Evolutionary conservation across 2,329 filamentous ascomycete genomes (phyloP), one percentile per base, ranked within the genome.

Genomic region (Apiospora hydei): DNA sequence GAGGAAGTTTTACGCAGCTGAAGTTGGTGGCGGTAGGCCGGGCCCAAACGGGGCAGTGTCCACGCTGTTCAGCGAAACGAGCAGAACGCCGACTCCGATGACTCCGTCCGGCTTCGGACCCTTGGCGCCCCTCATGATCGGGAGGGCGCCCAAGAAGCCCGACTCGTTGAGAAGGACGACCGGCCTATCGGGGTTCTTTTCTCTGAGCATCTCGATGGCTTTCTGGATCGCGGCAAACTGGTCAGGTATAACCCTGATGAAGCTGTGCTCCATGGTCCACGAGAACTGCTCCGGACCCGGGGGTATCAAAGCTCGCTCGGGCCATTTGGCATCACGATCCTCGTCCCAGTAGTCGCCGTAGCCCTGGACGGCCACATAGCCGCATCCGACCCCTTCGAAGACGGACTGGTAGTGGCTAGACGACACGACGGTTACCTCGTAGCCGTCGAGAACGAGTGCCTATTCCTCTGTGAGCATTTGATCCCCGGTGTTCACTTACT

Each of bases 241-340:
- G 30, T 71, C 70, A 18, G 70, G 66, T 26, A 71, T 71, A 47
- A 69, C 70, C 41, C 70, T 64, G 14, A 71, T 30, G 24, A 71
- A 71, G 24, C 67, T 71, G 24, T 71, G 70, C 49, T 71, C 70
- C 8, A 71, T 53, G 46, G 70, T 71, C 64, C 64, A 71, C 1
- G 70, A 30, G 51, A 69, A 71, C 47, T 71, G 70, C 46, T 71
- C 70, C 5, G 47, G 64, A 38, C 70, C 70, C 2, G 70, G 70
- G 5, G 46, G 30, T 21, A 71, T 69, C 11, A 18, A 13, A 26
- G 38, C 64, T 24, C 66, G 53, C n/a, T 71, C 66, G 21, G 70
- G 70, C 70, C 70, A 71, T 71, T 71, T 71, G 3, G 70, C 44
- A 38, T 71, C 70, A 43, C 70, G 70, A 18, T 71, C 70, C n/a